These are phyloP conservation scores for Pezicula radicicola DNA, from an alignment of 2,329 filamentous ascomycete genomes.

Conservation along the genomic window DNA sequence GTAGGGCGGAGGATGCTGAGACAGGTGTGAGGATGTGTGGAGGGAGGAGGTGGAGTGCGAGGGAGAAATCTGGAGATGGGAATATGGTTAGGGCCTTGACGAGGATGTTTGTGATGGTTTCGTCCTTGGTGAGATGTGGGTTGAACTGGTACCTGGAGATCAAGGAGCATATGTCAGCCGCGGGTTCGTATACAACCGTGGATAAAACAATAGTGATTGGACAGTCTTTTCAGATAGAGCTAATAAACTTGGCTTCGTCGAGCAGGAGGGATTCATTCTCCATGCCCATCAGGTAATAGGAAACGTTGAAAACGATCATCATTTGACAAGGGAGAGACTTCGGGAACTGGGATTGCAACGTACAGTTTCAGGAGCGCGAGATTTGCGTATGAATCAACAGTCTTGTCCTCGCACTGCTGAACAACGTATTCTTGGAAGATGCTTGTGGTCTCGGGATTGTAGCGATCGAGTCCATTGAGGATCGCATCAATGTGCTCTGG, in stretches of 20 bases:
- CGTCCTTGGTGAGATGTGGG: slow-evolving; percentile 93
- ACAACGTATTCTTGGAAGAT: slow-evolving; percentile 92
- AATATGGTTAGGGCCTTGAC: slow-evolving; percentile 98
- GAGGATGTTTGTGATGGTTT: slow-evolving; percentile 98
- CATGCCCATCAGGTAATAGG: slow-evolving; percentile 84
- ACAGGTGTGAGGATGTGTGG: slow-evolving; percentile 70
- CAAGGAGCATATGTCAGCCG: slow-evolving; percentile 8
- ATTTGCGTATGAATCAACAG: slow-evolving; percentile 95
- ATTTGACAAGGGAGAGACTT: slow-evolving; percentile 34
- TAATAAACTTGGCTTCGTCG: slow-evolving; percentile 69
- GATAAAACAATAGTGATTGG: background rate
- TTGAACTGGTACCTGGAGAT: slow-evolving; percentile 92
- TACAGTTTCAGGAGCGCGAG: slow-evolving; percentile 95
- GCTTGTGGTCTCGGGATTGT: slow-evolving; percentile 95
- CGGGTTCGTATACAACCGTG: background rate
- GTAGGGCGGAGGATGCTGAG: slow-evolving; percentile 42
- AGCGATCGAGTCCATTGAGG: slow-evolving; percentile 94
- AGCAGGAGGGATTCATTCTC: slow-evolving; percentile 52
- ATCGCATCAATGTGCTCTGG: slow-evolving; percentile 90
- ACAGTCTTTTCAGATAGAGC: slow-evolving; percentile 64
- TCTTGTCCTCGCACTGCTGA: slow-evolving; percentile 92
- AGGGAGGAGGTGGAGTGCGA: slow-evolving; percentile 90
- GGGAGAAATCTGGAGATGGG: slow-evolving; percentile 91
- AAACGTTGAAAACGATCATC: slow-evolving; percentile 91
- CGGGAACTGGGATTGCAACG: slow-evolving; percentile 41